Evolutionary conservation across 164 flowering plant species (phyloP).

Genomic region (Amborella trichopoda): DNA sequence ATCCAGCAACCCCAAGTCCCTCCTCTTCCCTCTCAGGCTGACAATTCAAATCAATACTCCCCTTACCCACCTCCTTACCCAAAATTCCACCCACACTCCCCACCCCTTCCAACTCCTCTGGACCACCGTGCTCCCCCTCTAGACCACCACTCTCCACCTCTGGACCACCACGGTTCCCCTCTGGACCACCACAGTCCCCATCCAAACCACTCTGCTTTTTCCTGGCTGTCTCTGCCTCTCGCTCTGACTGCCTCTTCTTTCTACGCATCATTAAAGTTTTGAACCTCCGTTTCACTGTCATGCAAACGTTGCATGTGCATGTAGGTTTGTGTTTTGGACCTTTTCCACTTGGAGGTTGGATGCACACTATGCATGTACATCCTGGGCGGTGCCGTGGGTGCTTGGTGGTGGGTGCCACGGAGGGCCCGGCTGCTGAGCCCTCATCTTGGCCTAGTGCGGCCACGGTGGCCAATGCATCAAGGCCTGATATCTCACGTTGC

Average conservation of each 20-base stretch:
- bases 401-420: slow-evolving; percentile 64
- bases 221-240: slow-evolving; percentile 63
- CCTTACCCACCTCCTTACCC: slow-evolving; percentile 12
- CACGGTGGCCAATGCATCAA: slow-evolving; percentile 86
- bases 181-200: too few species aligned
- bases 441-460: slow-evolving; percentile 65
- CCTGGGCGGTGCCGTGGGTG: slow-evolving; percentile 98
- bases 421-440: slow-evolving; percentile 33
- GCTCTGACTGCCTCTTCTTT: slow-evolving; percentile 58
- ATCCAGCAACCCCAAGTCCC: slow-evolving; percentile 5
- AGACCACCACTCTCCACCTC: too few species aligned
- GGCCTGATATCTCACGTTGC: slow-evolving; percentile 49
- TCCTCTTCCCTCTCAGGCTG: slow-evolving; percentile 55
- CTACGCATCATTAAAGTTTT: slow-evolving; percentile 63
- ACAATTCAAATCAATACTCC: slow-evolving; percentile 52
- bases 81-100: too few species aligned
- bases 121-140: slow-evolving; percentile 16
- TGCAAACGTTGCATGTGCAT: slow-evolving; percentile 50
- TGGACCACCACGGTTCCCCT: too few species aligned
- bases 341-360: slow-evolving; percentile 98
- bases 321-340: slow-evolving; percentile 76
- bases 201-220: too few species aligned
- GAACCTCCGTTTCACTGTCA: slow-evolving; percentile 58
- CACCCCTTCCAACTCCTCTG: slow-evolving; percentile 23
- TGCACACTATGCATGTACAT: slow-evolving; percentile 94